Conservation (phyloP, 1,284 basidiomycete genomes). For the Pyrrhoderma lamaoense region DNA sequence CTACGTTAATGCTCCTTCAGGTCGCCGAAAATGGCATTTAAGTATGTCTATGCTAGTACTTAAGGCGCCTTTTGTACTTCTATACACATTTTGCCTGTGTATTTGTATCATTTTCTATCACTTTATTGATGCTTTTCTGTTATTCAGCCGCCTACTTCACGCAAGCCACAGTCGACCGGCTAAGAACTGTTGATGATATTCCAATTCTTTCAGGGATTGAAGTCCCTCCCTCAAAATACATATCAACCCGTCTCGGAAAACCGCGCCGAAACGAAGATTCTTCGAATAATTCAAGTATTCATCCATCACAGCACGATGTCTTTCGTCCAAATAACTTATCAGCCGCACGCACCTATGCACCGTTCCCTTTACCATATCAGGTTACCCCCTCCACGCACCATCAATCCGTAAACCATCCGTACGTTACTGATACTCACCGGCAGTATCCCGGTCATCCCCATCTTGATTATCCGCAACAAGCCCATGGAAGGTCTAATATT, state of each 20-base stretch:
- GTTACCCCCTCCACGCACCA: neutral
- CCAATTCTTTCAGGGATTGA: constrained; percentile 10
- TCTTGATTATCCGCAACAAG: constrained; percentile 7
- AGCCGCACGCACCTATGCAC: constrained; percentile 43
- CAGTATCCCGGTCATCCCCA: constrained; percentile 5
- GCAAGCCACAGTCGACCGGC: constrained; percentile 23
- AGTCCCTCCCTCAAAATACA: constrained; percentile 17
- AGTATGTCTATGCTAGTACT: constrained; percentile 34
- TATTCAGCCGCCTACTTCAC: constrained; percentile 35
- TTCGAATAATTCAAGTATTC: constrained; percentile 14
- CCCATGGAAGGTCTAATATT: neutral
- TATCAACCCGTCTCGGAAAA: constrained; percentile 19
- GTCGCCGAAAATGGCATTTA: constrained; percentile 36
- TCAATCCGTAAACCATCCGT: neutral
- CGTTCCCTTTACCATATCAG: constrained; percentile 36
- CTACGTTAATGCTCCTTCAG: constrained; percentile 27
- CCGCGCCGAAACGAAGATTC: constrained; percentile 25
- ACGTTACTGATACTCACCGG: constrained; percentile 2
- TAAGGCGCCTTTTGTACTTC: constrained; percentile 4
- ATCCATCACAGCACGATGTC: constrained; percentile 21
- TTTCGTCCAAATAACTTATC: constrained; percentile 24
- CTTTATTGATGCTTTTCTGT: neutral
- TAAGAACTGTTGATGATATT: constrained; percentile 17
- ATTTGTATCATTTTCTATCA: constrained; percentile 1
- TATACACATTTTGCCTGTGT: constrained; percentile 4